Evolutionary conservation across 2,329 filamentous ascomycete species (phyloP).

Genomic region (Aspergillus melleus): DNA sequence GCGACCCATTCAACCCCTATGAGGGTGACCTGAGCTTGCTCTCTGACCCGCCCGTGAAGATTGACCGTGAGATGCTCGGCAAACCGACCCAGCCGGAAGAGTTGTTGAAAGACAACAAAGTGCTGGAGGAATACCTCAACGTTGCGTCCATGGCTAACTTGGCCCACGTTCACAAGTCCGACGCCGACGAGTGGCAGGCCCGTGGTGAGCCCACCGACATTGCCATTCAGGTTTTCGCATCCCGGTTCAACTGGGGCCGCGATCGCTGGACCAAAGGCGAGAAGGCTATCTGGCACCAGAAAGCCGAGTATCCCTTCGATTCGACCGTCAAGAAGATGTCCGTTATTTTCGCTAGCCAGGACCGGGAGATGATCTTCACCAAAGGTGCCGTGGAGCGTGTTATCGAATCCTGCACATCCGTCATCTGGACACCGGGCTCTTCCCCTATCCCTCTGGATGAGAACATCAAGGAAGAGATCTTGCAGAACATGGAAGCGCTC

Average conservation of each 20-base stretch:
- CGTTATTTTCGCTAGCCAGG: slow-evolving; percentile 56
- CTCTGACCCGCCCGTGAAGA: slow-evolving; percentile 30
- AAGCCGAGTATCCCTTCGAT: slow-evolving; percentile 72
- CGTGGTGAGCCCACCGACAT: slow-evolving; percentile 71
- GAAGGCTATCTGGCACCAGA: slow-evolving; percentile 55
- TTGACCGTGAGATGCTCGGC: slow-evolving; percentile 27
- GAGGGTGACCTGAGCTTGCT: slow-evolving; percentile 49
- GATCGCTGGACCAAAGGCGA: slow-evolving; percentile 53
- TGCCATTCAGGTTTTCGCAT: slow-evolving; percentile 72
- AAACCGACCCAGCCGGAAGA: slow-evolving; percentile 29
- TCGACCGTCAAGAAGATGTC: slow-evolving; percentile 77
- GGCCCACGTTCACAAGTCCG: slow-evolving; percentile 59
- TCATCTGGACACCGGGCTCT: slow-evolving; percentile 45
- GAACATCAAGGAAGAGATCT: slow-evolving; percentile 55
- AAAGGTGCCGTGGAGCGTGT: slow-evolving; percentile 67
- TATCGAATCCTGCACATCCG: slow-evolving; percentile 60
- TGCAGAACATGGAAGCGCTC: slow-evolving; percentile 68
- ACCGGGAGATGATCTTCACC: slow-evolving; percentile 38
- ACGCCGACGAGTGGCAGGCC: slow-evolving; percentile 59
- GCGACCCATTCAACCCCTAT: slow-evolving; percentile 59
- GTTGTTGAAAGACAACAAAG: slow-evolving; percentile 48
- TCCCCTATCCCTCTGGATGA: slow-evolving; percentile 51
- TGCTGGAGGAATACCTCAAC: slow-evolving; percentile 59
- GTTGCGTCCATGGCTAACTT: slow-evolving; percentile 67
- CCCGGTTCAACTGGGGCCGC: slow-evolving; percentile 65